phyloP scores from a whole-genome alignment of 495 filamentous ascomycete genomes.

The Collariella sp. region DNA sequence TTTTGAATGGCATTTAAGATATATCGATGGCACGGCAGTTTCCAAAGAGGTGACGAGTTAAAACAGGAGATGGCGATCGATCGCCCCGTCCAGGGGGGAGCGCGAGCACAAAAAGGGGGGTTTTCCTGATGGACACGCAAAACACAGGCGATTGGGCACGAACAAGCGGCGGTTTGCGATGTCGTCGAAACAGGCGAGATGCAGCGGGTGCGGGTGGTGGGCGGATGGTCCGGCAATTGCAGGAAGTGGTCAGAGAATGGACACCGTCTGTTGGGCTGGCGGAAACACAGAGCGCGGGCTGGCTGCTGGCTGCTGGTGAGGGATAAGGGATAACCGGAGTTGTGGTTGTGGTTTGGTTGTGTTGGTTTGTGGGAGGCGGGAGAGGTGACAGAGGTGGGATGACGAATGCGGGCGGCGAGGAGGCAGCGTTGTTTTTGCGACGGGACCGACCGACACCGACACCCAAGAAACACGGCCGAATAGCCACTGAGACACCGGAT shows the following conservation, averaged over 20 bases:
- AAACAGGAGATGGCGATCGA: too few species aligned
- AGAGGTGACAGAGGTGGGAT: constrained; percentile 8
- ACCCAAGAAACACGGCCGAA: background rate
- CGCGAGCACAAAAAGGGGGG: background rate
- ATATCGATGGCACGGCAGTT: background rate
- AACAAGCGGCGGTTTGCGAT: background rate
- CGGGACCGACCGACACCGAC: background rate
- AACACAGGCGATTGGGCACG: background rate
- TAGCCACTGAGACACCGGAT: constrained; percentile 1
- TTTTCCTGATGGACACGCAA: background rate
- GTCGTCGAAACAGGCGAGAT: background rate
- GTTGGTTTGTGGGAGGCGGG: too few species aligned
- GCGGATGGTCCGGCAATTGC: background rate
- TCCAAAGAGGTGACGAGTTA: too few species aligned
- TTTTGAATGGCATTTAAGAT: background rate
- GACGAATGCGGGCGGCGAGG: constrained; percentile 19
- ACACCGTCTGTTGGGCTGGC: too few species aligned
- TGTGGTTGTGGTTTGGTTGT: constrained; percentile 1
- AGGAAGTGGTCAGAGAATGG: background rate
- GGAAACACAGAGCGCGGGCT: constrained; percentile 1
- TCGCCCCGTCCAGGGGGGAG: too few species aligned
- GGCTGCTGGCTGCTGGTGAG: background rate
- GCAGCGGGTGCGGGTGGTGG: background rate
- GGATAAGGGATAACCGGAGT: background rate
- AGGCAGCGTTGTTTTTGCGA: constrained; percentile 7